Evolutionary conservation across 2,329 filamentous ascomycete genomes (phyloP), one percentile per base, ranked within the genome.

Genomic region (Pseudogymnoascus sp.): DNA sequence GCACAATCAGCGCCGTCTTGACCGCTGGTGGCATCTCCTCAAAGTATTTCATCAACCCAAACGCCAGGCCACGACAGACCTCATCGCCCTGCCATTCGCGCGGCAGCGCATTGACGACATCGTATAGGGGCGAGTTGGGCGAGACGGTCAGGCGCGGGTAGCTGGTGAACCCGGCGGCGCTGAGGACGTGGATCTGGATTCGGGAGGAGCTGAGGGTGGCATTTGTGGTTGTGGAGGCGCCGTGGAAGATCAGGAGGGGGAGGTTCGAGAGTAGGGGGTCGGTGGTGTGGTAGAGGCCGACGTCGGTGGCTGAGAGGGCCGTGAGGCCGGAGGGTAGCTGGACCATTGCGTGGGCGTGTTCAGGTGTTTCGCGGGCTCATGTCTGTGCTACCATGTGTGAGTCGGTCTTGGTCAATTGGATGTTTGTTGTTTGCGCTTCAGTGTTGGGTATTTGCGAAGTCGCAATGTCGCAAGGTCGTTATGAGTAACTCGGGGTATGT

Each of bases 1-100:
- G 80, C 49, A 79, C 76, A 62, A 80, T 85, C 74, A 96, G 82
- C 65, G 86, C 82, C 70, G 81, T 81, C 79, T 91, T 96, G 72
- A 92, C 88, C 38, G 83, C 80, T 62, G 89, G 84, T 21, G 93
- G 87, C 61, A 99, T 81, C 76, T 97, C 93, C 65, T 85, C 84
- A 73, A 97, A 97, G 80, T 97, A 99, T 75, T 96, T 97, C 79
- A 88, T 89, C 68, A 99, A 81, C 63, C 91, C 92, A 75, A 97
- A 96, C 59, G 93, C 95, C 63, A 99, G 82, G 16, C 89, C 95
- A 53, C 95, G 88, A 76, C 89, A 96, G 67, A 96, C 82, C 76
- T 97, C 93, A 74, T 97, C 93, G 71, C 93, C 93, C 79, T 97
- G 95, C 76, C 93, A 92, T 74, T 97, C 93, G 73, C 92, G 88